Percentiles rank a stretch among this genome's conserved stretches.
Evolutionary conservation across 2,329 filamentous ascomycete genomes (phyloP).

Genomic region (Colletotrichum cordylinicola): DNA sequence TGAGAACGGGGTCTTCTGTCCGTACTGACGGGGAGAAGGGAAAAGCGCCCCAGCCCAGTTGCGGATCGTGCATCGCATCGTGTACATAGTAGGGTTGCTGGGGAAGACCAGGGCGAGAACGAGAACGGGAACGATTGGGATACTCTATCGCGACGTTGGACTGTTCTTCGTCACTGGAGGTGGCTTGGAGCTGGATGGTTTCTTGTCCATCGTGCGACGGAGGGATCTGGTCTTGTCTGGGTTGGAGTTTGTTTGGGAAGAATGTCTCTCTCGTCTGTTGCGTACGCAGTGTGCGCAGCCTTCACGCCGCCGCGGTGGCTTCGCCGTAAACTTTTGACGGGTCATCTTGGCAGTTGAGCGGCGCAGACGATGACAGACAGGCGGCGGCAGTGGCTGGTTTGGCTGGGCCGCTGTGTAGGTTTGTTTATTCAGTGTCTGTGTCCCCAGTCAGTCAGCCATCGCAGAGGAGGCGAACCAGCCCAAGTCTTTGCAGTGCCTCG

Average conservation of each 20-base stretch:
- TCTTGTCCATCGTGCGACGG: not conserved
- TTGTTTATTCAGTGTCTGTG: not conserved
- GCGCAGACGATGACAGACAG: not conserved
- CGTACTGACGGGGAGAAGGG: not conserved
- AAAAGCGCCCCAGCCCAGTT: not conserved
- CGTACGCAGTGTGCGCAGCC: slow-evolving; percentile 1
- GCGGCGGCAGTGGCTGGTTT: slow-evolving; percentile 3
- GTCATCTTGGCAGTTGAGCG: not conserved
- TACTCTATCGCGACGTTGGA: not conserved
- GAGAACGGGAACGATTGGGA: not conserved
- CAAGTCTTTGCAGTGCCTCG: not conserved
- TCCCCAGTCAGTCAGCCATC: not conserved
- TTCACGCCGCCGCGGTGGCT: not conserved
- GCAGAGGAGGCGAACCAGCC: not conserved
- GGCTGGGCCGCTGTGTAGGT: not conserved
- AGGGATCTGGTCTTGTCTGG: not conserved
- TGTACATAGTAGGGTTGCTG: not conserved
- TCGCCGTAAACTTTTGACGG: not conserved
- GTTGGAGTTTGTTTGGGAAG: not conserved
- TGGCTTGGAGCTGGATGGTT: slow-evolving; percentile 11
- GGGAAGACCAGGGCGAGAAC: not conserved
- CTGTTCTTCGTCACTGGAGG: not conserved
- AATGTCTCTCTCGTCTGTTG: not conserved
- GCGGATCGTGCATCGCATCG: not conserved
- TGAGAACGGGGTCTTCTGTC: not conserved